Percentiles rank a stretch among this genome's conserved stretches.
Evolutionary conservation across 2,329 filamentous ascomycete species (phyloP).

Genomic region (Sphaerulina musiva): DNA sequence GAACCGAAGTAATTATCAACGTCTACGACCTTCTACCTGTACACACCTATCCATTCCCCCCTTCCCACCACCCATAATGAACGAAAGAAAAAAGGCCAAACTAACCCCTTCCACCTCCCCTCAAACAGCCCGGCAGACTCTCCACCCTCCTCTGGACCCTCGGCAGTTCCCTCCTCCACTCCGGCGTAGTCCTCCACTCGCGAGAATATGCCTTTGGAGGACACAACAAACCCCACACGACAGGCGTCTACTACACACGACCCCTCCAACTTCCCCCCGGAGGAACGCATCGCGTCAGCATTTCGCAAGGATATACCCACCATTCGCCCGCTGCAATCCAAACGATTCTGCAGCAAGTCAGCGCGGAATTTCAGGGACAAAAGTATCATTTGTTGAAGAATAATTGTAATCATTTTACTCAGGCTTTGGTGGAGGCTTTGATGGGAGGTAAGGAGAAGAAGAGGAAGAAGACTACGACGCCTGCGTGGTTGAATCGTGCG

Average conservation of each 20-base stretch:
- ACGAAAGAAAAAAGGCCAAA: too few relatives aligned
- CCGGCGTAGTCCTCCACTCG: slow-evolving; percentile 72
- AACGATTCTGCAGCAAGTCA: slow-evolving; percentile 47
- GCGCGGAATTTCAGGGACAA: slow-evolving; percentile 65
- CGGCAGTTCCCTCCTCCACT: slow-evolving; percentile 71
- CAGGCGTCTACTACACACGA: slow-evolving; percentile 74
- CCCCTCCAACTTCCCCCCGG: slow-evolving; percentile 67
- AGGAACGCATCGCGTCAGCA: slow-evolving; percentile 66
- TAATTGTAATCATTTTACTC: slow-evolving; percentile 88
- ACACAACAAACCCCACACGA: slow-evolving; percentile 62
- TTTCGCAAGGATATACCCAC: slow-evolving; percentile 74
- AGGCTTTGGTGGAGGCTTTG: slow-evolving; percentile 65
- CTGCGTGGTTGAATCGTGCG: slow-evolving; percentile 72
- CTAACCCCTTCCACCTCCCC: too few relatives aligned
- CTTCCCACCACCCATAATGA: too few relatives aligned
- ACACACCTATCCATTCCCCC: too few relatives aligned
- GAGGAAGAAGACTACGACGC: slow-evolving; percentile 43
- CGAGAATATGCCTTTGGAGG: slow-evolving; percentile 81
- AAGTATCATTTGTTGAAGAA: slow-evolving; percentile 74
- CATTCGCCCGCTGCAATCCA: slow-evolving; percentile 61
- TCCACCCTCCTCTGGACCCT: slow-evolving; percentile 72
- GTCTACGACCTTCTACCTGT: slow-evolving; percentile 35
- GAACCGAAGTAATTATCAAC: slow-evolving; percentile 34
- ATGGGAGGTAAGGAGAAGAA: slow-evolving; percentile 47
- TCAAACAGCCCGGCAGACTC: slow-evolving; percentile 55